Conservation (phyloP, 1,139 yeast species). For the Kurtzmaniella quercitrusa region DNA sequence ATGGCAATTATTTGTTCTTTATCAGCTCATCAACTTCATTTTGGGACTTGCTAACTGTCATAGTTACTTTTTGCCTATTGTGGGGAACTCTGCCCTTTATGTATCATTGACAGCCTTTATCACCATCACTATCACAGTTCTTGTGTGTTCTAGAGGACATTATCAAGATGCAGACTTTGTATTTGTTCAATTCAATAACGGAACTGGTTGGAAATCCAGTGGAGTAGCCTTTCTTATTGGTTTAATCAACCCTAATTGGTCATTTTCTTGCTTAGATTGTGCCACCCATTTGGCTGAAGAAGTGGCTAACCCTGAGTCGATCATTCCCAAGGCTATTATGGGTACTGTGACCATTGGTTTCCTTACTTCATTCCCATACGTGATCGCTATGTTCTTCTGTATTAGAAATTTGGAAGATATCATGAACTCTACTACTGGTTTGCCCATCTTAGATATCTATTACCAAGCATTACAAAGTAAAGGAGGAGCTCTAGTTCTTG, state of each 20-base stretch:
- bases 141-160: slow-evolving; percentile 17
- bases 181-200: slow-evolving; percentile 20
- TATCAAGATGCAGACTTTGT: slow-evolving; percentile 19
- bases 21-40: slow-evolving; percentile 19
- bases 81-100: slow-evolving; percentile 23
- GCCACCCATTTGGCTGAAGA: slow-evolving; percentile 31
- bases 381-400: slow-evolving; percentile 13
- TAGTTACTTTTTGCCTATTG: slow-evolving; percentile 22
- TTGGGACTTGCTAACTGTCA: slow-evolving; percentile 31
- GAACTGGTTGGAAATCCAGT: slow-evolving; percentile 25
- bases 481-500: slow-evolving; percentile 11
- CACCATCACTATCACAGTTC: slow-evolving; percentile 20
- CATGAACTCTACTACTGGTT: slow-evolving; percentile 11
- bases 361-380: slow-evolving; percentile 11
- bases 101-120: slow-evolving; percentile 33
- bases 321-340: slow-evolving; percentile 25
- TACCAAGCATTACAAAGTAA: slow-evolving; percentile 13
- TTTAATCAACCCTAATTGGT: slow-evolving; percentile 22
- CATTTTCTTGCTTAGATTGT: slow-evolving; percentile 23
- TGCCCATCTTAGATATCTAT: slow-evolving; percentile 16
- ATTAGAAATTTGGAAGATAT: slow-evolving; percentile 12
- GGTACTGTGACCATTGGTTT: slow-evolving; percentile 23
- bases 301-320: slow-evolving; percentile 21
- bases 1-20: slow-evolving; percentile 23
- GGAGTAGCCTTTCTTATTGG: slow-evolving; percentile 27